Evolutionary conservation across 176 grass and related monocot genomes (phyloP), one percentile per base, ranked within the genome.

Genomic region (Poa annua): DNA sequence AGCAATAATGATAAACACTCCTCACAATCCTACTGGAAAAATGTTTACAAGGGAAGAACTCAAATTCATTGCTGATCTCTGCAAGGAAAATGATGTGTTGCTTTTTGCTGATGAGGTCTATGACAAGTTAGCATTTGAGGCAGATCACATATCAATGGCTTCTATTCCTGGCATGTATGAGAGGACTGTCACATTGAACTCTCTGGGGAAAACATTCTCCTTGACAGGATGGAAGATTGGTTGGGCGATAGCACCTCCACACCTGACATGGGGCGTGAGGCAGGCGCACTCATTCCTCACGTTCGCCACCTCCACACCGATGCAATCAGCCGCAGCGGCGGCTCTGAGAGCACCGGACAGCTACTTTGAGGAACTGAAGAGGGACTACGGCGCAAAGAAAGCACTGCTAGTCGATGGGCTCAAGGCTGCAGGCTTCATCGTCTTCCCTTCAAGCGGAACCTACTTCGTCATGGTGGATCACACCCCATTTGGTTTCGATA

Each of bases 141-240:
- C 91, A 60, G 89, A 93, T 6, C 96, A 99, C 59, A 87, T 99
- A 80, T 93, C 89, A 7, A 99, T 99, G 76, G 91, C 91, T 10
- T 99, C 96, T 35, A 79, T 99, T 71, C 91, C 96, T 1, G 89
- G 91, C 41, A 99, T 99, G 96, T 96, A 90, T 56, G 91, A 99
- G 77, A 91, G 96, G 76, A 99, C 96, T 0, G 96, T 99, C 57
- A 99, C 93, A 8, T 62, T 99, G 96, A 99, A 99, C 72, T 99
- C 96, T 69, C 73, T 99, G 39, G 96, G 96, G 19, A 99, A 99
- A 74, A 99, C 96, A 16, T 99, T 99, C 74, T 99, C 96, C 16
- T 83, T 99, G 7, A 99, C 96, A 3, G 96, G 96, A 68, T 99
- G 96, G 96, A 99, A 99, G 73, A 99, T 99, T 10, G 96, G 93